Base-by-base conservation (phyloP, 1,284 basidiomycete species). In the Ustilago trichophora region DNA sequence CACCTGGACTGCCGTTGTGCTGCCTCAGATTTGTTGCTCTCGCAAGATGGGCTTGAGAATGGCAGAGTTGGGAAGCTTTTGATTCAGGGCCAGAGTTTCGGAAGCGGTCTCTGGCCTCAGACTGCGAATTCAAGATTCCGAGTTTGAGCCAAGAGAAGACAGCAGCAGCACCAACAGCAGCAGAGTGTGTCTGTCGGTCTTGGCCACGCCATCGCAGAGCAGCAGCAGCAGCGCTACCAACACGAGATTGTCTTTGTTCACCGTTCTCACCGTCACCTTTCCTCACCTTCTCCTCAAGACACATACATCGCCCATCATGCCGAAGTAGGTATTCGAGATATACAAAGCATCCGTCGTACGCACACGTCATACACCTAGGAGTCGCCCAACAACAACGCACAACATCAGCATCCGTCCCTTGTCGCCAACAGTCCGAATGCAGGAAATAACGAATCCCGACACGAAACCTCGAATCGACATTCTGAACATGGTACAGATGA, bases 261-360 rank as follows among this genome's bases (percentile, higher is more conserved):
- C 36, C 42, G 41, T 60, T 49, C 46, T 60, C 64, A 57, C 57
- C 53, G 49, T 56, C 58, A 56, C 42, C 38, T 52, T 36, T 31
- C 57, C 38, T 44, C 38, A 31, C 50, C 50, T 46, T 29, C 49
- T 34, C 60, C 42, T 69, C 66, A 63, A 69, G 55, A 62, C 66
- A 69, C 56, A 65, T 56, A 51, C 67, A 71, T 68, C 65, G 66
- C 64, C 70, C 73, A 76, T 62, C 66, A 76, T 76, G 74, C 74
- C 74, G 54, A 76, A 74, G 74, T 76, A 71, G 44, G 74, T 76
- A 60, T 55, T 40, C 16, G 31, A 40, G 18, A 31, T 46, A 36
- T 2, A 1, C 26, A 19, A 26, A 51, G 15, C 37, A 32, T 7
- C 22, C 36, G 25, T 19, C 42, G 29, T 5, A 25, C 9, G 26